Percentiles rank a stretch among this genome's conserved stretches.
Conservation (phyloP, 2,329 filamentous ascomycete species). For the Leptographium lundbergii region DNA sequence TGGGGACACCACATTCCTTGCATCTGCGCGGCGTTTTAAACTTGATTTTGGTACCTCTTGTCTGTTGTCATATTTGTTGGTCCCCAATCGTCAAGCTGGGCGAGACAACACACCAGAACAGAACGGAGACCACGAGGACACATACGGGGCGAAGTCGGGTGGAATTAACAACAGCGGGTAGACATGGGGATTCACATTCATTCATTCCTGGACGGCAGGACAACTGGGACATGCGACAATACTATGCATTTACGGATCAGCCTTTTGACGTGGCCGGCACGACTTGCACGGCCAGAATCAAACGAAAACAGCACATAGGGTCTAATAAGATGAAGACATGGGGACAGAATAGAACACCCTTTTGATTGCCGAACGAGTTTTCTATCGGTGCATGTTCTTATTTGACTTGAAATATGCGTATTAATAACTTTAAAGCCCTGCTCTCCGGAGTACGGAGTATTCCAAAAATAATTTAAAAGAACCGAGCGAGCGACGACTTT, state of each 20-base stretch:
- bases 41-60: not conserved
- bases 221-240: not conserved
- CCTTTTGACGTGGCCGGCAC: not conserved
- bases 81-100: too few species aligned
- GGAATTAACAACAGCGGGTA: not conserved
- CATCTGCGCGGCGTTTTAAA: conserved; percentile 8
- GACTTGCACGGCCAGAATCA: not conserved
- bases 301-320: not conserved
- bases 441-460: too few species aligned
- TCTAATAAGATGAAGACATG: not conserved
- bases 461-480: not conserved
- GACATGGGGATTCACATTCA: not conserved
- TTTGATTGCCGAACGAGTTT: not conserved
- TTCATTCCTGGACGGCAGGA: conserved; percentile 1
- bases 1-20: conserved; percentile 10
- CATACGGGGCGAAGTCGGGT: not conserved
- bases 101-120: not conserved
- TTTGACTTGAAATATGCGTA: too few species aligned
- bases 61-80: not conserved
- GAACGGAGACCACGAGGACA: not conserved
- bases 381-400: not conserved
- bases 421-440: too few species aligned
- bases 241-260: not conserved
- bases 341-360: not conserved
- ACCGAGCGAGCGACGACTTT: too few species aligned